Conservation (phyloP, 139 green algal species). For the Volvox africanus region DNA sequence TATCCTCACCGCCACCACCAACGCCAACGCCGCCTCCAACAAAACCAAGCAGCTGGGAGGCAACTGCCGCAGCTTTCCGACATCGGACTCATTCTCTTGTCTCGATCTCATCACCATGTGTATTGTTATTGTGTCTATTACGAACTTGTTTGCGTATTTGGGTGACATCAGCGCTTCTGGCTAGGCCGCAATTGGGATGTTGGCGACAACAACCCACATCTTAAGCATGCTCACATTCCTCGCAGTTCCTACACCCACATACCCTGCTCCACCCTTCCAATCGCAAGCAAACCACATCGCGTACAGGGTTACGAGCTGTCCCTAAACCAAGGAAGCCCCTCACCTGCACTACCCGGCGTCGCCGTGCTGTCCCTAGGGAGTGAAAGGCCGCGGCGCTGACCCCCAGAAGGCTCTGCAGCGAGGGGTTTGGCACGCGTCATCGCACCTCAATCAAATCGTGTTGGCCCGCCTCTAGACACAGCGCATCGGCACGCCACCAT, state of each 20-base stretch:
- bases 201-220: background rate
- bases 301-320: too few species aligned
- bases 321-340: background rate
- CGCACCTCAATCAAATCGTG: background rate
- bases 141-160: background rate
- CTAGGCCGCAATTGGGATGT: too few species aligned
- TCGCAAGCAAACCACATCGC: too few species aligned
- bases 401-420: conserved; percentile 26
- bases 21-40: too few species aligned
- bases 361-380: background rate
- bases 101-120: too few species aligned
- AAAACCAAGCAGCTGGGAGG: too few species aligned
- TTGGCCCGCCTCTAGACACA: background rate
- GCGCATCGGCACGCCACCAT: background rate
- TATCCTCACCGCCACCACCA: too few species aligned
- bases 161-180: too few species aligned
- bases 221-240: background rate
- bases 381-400: conserved; percentile 29
- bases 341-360: background rate
- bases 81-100: too few species aligned
- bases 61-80: too few species aligned
- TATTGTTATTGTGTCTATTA: too few species aligned
- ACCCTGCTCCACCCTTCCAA: background rate
- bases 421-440: background rate
- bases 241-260: background rate